A percentile compares a stretch with the other conserved stretches of the same genome.
Evolutionary conservation across 345 rosid genomes (phyloP).

Genomic region (Salix dunnii): DNA sequence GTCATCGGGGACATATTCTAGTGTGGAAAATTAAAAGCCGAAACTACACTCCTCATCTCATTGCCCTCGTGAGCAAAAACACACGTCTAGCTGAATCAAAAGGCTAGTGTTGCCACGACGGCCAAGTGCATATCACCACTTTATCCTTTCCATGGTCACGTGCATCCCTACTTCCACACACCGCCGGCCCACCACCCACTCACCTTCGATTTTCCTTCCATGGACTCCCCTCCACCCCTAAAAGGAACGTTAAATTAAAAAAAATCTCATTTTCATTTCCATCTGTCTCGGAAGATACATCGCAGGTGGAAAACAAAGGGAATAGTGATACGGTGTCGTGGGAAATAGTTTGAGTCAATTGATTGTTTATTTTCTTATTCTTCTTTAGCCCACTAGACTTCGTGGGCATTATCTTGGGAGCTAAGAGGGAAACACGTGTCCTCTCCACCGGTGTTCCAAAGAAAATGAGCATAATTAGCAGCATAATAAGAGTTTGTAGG

Average conservation of each 20-base stretch:
- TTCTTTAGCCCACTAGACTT: constrained; percentile 7
- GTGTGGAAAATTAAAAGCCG: constrained; percentile 6
- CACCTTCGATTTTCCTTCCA: background rate
- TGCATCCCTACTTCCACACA: constrained; percentile 9
- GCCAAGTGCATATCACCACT: background rate
- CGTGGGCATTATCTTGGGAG: constrained; percentile 24
- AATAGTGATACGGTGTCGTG: background rate
- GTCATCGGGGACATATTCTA: background rate
- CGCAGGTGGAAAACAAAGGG: background rate
- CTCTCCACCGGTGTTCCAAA: constrained; percentile 94
- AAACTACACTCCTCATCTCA: background rate
- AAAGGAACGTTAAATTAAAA: background rate
- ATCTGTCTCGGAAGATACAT: background rate
- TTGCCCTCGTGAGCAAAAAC: background rate
- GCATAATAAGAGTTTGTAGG: constrained; percentile 69
- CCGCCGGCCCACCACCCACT: background rate
- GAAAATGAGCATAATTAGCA: constrained; percentile 79
- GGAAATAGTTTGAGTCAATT: too few species aligned
- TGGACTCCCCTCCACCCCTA: too few species aligned
- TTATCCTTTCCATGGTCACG: background rate
- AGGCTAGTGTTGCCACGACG: background rate
- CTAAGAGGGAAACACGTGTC: constrained; percentile 85
- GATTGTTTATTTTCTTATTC: too few species aligned
- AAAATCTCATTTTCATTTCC: background rate
- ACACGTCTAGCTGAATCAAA: background rate